Evolutionary conservation across 2,329 filamentous ascomycete species (phyloP), one percentile per base, ranked within the genome.

Genomic region (Fusarium begoniae): DNA sequence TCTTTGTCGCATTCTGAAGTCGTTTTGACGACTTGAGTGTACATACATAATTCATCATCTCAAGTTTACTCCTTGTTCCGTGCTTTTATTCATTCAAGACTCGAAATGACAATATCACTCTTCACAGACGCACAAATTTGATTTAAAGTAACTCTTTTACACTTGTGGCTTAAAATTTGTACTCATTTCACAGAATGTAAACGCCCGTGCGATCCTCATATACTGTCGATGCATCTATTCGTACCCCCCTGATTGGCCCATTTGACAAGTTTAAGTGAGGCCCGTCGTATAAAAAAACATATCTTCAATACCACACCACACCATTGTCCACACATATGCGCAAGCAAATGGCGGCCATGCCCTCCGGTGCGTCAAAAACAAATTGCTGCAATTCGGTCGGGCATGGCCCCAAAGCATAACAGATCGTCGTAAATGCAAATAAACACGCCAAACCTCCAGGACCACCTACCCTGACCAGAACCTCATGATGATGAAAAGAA

Each of bases 401-500:
- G 9, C 50, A 64, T 53, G 48, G 54, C 53, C 50, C 35, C 48
- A 41, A 54, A 68, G 66, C 55, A 40, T 51, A 45, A 69, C 44
- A 59, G 47, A 55, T 62, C 68, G 44, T 63, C 58, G 60, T 53
- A 69, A 75, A 76, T 70, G 72, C 70, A 77, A 53, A 64, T 72
- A 67, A 66, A 68, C 69, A 71, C 73, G 75, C 76, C 75, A 58
- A 69, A 64, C 67, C 70, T 51, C 64, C 70, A 67, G 50, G 51
- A 67, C 73, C 60, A 41, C 67, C 51, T 26, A 22, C 75, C 73
- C 54, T 68, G 64, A 76, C 73, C 73, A 69, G 61, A 73, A 64
- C 75, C 63, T 65, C 54, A 73, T 78, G 71, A 67, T 77, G 71
- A 57, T 76, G 41, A 73, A 59, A 71, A 74, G 54, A 74, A 69